These are phyloP conservation scores for Telopea speciosissima DNA, from an alignment of 177 flowering plant genomes.

Conservation along the genomic window DNA sequence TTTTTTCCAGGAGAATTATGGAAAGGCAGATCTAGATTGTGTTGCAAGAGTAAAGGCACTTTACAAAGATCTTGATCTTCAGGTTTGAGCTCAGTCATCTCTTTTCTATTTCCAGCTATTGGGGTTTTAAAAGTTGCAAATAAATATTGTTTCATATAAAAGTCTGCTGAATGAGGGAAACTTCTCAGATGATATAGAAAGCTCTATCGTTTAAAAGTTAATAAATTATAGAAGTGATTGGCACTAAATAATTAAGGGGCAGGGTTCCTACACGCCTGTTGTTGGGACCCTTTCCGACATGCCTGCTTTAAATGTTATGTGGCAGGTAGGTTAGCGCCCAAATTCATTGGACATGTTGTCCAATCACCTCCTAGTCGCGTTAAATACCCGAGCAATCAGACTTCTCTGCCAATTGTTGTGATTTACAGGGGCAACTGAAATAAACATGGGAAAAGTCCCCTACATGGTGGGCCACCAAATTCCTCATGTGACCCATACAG, in stretches of 20 bases:
- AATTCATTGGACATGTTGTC: too few species aligned
- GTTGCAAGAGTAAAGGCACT: constrained; percentile 78
- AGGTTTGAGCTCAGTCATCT: constrained; percentile 38
- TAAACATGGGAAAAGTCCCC: too few species aligned
- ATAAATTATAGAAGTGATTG: neutral
- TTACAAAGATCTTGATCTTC: constrained; percentile 60
- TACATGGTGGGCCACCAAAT: too few species aligned
- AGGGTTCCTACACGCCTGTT: too few species aligned
- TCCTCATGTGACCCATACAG: too few species aligned
- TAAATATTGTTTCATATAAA: neutral
- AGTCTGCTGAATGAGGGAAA: neutral
- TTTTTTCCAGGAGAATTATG: constrained; percentile 76
- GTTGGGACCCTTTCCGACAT: too few species aligned
- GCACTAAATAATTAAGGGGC: neutral
- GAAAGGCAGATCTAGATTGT: constrained; percentile 50
- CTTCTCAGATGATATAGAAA: neutral
- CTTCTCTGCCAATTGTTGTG: too few species aligned
- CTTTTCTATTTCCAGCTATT: neutral
- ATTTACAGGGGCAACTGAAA: too few species aligned
- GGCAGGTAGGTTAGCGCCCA: too few species aligned
- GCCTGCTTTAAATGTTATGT: too few species aligned
- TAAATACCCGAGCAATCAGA: too few species aligned
- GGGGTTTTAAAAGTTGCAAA: neutral
- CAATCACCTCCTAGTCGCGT: too few species aligned
- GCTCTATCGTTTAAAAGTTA: neutral